phyloP scores from a whole-genome alignment of 441 rosid species.

The Arabidopsis hybrid region DNA sequence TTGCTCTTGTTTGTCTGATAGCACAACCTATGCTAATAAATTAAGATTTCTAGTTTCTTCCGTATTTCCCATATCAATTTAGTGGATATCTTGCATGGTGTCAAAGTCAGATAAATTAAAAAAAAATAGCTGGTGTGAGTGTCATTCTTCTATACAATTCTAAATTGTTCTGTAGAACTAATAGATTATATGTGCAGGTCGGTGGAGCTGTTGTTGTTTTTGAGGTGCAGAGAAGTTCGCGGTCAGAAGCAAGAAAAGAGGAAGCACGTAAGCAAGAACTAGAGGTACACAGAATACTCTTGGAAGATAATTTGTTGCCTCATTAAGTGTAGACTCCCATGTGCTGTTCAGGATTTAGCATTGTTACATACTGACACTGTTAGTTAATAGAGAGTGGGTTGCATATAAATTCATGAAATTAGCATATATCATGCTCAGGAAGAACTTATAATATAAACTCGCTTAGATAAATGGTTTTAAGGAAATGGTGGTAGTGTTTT shows the following conservation, averaged over 20 bases:
- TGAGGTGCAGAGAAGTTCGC: constrained; percentile 93
- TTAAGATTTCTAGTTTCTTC: constrained; percentile 12
- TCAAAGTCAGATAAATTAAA: not conserved
- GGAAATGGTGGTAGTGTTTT: not conserved
- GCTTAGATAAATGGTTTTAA: not conserved
- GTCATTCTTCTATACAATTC: constrained; percentile 15
- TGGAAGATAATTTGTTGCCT: not conserved
- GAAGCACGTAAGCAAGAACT: constrained; percentile 74
- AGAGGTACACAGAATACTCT: constrained; percentile 58
- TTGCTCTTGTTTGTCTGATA: constrained; percentile 19
- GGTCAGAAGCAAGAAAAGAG: constrained; percentile 94
- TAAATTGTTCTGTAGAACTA: constrained; percentile 5
- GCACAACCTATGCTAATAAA: not conserved
- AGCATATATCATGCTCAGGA: not conserved
- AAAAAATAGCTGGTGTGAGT: not conserved
- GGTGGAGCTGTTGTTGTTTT: constrained; percentile 80
- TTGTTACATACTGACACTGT: constrained; percentile 20
- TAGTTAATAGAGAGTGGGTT: constrained; percentile 9
- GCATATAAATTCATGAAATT: not conserved
- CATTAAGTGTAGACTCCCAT: not conserved
- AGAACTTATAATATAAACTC: not conserved
- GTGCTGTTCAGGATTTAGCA: constrained; percentile 13
- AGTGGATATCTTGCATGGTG: constrained; percentile 14
- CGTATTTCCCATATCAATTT: not conserved
- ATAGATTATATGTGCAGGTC: constrained; percentile 54